Base-by-base conservation (phyloP, 23 red algal genomes). In the Gracilaria caudata region DNA sequence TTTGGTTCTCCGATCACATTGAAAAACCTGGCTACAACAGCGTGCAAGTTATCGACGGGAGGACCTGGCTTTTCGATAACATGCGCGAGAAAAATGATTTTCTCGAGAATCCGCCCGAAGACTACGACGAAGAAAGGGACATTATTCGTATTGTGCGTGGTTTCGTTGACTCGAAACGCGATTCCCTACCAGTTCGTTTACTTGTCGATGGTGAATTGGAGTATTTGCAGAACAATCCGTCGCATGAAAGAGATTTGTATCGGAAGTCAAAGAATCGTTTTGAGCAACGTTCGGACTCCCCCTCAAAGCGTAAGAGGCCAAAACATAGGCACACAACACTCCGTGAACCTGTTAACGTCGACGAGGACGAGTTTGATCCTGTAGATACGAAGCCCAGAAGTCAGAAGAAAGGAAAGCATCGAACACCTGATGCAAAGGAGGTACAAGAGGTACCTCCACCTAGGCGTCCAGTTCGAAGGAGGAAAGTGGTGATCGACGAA, bases 1-100 rank as follows among this genome's bases (percentile, higher is more conserved):
- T 89, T 68, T 89, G 72, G 35, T 89, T 68, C 24, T 79, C 72
- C 0, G 85, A 89, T 78, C 74, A 89, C 29, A 72, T 89, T 32
- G 85, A 89, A 73, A 64, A 51, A 25, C 26, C 45, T 78, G 85
- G 85, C 44, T 89, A 45, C 72, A 89, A 89, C 45, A 55, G 46
- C 30, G 68, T 89, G 13, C 55, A 68, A 28, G 85, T 89, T 49
- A 89, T 89, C 72, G 73, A 89, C 9, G 85, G 85, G 25, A 44
- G 37, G 17, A 73, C 85, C 19, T 89, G 85, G 85, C 43, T 89
- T 65, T 77, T 89, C 29, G 45, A 70, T 44, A 75, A 70, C 12
- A 66, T 77, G 85, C 26, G 19, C 11, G 72, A 79, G 55, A 78
- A 54, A 35, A 73, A 44, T 28, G 57, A 66, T 33, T 89, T 75